Percentiles rank a stretch among this genome's conserved stretches.
phyloP scores from a whole-genome alignment of 192 early-diverging fungal species.

The Coemansia sp. region DNA sequence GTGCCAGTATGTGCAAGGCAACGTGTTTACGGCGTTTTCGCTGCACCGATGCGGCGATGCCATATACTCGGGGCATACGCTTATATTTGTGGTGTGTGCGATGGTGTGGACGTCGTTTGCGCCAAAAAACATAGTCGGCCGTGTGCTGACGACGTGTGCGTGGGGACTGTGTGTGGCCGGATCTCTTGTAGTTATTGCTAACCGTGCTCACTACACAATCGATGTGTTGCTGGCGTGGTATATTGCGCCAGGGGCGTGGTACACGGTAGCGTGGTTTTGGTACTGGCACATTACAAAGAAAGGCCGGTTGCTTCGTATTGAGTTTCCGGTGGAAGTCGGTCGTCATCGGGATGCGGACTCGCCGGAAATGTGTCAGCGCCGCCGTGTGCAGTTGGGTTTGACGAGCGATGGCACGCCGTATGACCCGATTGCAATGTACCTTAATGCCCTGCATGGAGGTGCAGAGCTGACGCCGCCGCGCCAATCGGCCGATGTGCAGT shows the following conservation, averaged over 20 bases:
- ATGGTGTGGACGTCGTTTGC: constrained; percentile 63
- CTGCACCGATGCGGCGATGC: constrained; percentile 66
- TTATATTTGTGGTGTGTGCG: constrained; percentile 62
- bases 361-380: constrained; percentile 33
- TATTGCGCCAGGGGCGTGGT: constrained; percentile 57
- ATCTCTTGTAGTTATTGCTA: constrained; percentile 61
- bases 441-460: constrained; percentile 20
- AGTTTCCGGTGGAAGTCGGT: constrained; percentile 55
- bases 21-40: constrained; percentile 61
- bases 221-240: constrained; percentile 66
- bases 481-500: not conserved
- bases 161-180: constrained; percentile 59
- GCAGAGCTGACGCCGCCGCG: constrained; percentile 14
- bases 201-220: constrained; percentile 64
- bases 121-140: constrained; percentile 49
- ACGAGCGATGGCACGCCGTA: constrained; percentile 48
- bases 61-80: constrained; percentile 67
- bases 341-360: constrained; percentile 38
- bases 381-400: constrained; percentile 40
- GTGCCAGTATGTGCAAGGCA: constrained; percentile 57
- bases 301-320: constrained; percentile 50
- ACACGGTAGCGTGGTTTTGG: constrained; percentile 58
- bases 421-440: constrained; percentile 44
- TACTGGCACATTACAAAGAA: constrained; percentile 53
- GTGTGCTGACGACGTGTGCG: constrained; percentile 41